A percentile compares a stretch with the other conserved stretches of the same genome.
Evolutionary conservation across 768 basidiomycete genomes (phyloP).

Genomic region (Leucosporidium creatinivorum): DNA sequence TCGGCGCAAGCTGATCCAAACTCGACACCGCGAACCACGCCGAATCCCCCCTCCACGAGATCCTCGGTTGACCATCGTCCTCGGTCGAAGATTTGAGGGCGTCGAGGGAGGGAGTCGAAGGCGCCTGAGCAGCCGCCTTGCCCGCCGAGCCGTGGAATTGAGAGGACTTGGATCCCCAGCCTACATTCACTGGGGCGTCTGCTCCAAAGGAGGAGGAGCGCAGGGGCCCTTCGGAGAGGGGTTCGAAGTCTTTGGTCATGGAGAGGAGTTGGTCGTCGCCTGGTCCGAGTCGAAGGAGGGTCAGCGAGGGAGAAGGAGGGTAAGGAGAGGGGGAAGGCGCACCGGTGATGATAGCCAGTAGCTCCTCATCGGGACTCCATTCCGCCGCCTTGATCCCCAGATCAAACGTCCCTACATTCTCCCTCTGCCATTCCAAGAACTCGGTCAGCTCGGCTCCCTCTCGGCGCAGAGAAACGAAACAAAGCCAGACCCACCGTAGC

Average conservation of each 20-base stretch:
- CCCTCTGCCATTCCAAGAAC: conserved; percentile 48
- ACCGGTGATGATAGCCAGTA: conserved; percentile 78
- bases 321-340: conserved; percentile 13
- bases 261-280: conserved; percentile 72
- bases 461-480: background rate
- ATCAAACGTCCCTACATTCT: conserved; percentile 81
- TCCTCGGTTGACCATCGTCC: conserved; percentile 63
- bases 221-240: conserved; percentile 69
- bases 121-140: conserved; percentile 62
- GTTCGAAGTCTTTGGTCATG: conserved; percentile 83
- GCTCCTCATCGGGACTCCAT: conserved; percentile 88
- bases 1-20: conserved; percentile 47
- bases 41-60: conserved; percentile 93
- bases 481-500: conserved; percentile 46
- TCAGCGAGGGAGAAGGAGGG: background rate
- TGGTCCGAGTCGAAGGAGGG: conserved; percentile 34
- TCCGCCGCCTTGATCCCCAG: conserved; percentile 69
- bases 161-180: conserved; percentile 94
- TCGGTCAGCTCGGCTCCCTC: background rate
- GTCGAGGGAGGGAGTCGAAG: conserved; percentile 44
- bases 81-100: conserved; percentile 51
- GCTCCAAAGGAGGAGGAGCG: conserved; percentile 70
- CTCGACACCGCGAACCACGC: conserved; percentile 78
- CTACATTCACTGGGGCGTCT: conserved; percentile 90
- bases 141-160: conserved; percentile 96